phyloP scores from a whole-genome alignment of 1,284 basidiomycete genomes.

The Boletus smithii region DNA sequence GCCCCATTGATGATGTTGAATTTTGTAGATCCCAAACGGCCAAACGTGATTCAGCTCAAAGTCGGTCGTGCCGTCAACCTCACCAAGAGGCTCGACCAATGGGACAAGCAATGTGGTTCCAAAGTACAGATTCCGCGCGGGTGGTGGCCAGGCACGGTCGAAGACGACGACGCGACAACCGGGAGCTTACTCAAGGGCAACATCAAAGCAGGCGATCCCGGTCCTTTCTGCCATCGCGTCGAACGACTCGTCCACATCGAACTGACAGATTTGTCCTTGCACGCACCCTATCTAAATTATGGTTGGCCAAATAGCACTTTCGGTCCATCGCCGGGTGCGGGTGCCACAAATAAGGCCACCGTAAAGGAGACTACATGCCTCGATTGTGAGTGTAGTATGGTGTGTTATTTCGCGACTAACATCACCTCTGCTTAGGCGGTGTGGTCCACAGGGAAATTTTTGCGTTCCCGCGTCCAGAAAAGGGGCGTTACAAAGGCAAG shows the following conservation, averaged over 20 bases:
- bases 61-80: conserved; percentile 51
- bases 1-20: not conserved
- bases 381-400: conserved; percentile 33
- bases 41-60: conserved; percentile 43
- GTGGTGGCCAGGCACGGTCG: conserved; percentile 46
- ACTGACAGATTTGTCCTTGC: conserved; percentile 59
- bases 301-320: conserved; percentile 38
- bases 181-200: conserved; percentile 43
- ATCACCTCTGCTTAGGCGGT: conserved; percentile 42
- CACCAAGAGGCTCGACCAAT: conserved; percentile 58
- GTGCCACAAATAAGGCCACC: conserved; percentile 3
- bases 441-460: conserved; percentile 73
- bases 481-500: conserved; percentile 51
- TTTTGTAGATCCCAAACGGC: conserved; percentile 28
- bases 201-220: conserved; percentile 52
- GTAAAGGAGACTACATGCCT: conserved; percentile 25
- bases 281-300: conserved; percentile 56
- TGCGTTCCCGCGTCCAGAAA: conserved; percentile 52
- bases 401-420: conserved; percentile 1
- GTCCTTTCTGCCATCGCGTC: conserved; percentile 43
- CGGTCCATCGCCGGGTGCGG: not conserved
- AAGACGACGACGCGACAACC: conserved; percentile 15
- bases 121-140: conserved; percentile 49
- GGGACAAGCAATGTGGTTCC: conserved; percentile 65
- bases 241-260: conserved; percentile 77